Evolutionary conservation across 2,329 filamentous ascomycete species (phyloP).

Genomic region (Thyridium curvatum): DNA sequence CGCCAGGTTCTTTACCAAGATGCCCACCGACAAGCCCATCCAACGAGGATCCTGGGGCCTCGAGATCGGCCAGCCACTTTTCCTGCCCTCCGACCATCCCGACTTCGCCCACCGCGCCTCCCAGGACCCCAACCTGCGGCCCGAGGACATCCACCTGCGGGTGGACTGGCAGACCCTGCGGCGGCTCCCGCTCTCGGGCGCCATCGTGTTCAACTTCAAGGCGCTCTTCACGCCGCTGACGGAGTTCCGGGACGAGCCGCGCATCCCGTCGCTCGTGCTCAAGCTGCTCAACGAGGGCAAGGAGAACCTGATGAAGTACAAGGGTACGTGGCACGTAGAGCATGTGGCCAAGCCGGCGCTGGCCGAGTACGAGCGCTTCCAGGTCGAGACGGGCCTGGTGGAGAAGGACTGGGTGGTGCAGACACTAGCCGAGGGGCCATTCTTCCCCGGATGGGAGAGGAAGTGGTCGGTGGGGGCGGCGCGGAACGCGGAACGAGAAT

Average conservation of each 20-base stretch:
- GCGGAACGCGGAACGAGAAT: no score
- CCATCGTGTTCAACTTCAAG: slow-evolving; percentile 83
- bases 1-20: slow-evolving; percentile 66
- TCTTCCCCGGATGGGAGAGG: slow-evolving; percentile 65
- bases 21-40: slow-evolving; percentile 68
- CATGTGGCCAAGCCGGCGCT: slow-evolving; percentile 63
- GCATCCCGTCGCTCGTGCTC: slow-evolving; percentile 60
- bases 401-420: slow-evolving; percentile 46
- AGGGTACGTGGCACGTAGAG: slow-evolving; percentile 72
- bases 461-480: slow-evolving; percentile 52
- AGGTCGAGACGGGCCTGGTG: slow-evolving; percentile 74
- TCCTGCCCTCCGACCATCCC: slow-evolving; percentile 62
- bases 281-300: slow-evolving; percentile 63
- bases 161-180: slow-evolving; percentile 88
- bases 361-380: slow-evolving; percentile 77
- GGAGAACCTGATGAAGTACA: slow-evolving; percentile 49
- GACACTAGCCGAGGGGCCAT: slow-evolving; percentile 68
- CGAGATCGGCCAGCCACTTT: slow-evolving; percentile 69
- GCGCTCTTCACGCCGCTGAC: slow-evolving; percentile 71
- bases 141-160: slow-evolving; percentile 60
- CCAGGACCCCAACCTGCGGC: slow-evolving; percentile 49
- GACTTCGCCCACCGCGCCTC: slow-evolving; percentile 50
- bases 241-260: slow-evolving; percentile 66
- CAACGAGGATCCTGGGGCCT: slow-evolving; percentile 82
- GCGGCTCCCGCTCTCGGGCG: slow-evolving; percentile 68